phyloP scores from a whole-genome alignment of 345 rosid species.

The Syzygium aqueum region DNA sequence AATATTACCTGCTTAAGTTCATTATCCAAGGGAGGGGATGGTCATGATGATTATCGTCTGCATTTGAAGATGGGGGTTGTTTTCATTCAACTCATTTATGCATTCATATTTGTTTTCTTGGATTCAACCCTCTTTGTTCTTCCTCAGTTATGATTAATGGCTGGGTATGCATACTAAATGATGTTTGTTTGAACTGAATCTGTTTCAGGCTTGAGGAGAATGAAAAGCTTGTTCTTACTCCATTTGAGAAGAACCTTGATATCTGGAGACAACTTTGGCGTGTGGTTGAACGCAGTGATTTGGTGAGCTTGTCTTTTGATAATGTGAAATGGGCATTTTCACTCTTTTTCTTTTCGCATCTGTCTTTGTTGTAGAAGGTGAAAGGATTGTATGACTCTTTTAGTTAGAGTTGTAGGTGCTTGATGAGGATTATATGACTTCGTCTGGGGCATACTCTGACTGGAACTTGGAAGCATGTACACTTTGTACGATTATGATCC shows the following conservation, averaged over 20 bases:
- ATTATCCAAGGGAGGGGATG: neutral
- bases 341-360: neutral
- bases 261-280: conserved; percentile 99
- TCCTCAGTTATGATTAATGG: neutral
- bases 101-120: neutral
- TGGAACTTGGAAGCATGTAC: neutral
- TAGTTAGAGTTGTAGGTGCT: neutral
- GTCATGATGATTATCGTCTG: neutral
- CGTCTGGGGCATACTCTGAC: neutral
- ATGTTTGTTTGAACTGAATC: neutral
- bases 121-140: neutral
- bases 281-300: conserved; percentile 91
- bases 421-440: neutral
- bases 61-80: neutral
- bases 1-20: neutral
- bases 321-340: neutral
- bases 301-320: conserved; percentile 37
- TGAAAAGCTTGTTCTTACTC: conserved; percentile 86
- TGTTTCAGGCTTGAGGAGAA: conserved; percentile 83
- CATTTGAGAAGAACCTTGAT: conserved; percentile 96
- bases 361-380: neutral
- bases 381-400: neutral
- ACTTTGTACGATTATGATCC: neutral
- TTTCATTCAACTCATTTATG: neutral
- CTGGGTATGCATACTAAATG: neutral